These are phyloP conservation scores for Vitis hybrid DNA, from an alignment of 177 flowering plant species.

Conservation along the genomic window DNA sequence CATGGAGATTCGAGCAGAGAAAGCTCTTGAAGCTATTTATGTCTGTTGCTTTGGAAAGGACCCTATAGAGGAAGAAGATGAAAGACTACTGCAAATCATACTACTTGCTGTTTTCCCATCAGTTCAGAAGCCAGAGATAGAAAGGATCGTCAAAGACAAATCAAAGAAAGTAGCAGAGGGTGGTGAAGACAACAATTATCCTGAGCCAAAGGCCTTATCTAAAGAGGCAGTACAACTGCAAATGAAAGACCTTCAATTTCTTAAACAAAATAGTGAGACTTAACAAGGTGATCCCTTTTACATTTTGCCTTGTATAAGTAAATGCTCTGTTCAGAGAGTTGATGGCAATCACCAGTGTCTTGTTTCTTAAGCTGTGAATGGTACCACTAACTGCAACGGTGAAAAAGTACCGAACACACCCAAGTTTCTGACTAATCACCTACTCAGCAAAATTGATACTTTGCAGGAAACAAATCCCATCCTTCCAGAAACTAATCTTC, in stretches of 20 bases:
- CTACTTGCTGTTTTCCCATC: slow-evolving; percentile 78
- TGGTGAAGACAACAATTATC: slow-evolving; percentile 28
- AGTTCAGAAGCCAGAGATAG: slow-evolving; percentile 48
- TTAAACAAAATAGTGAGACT: slow-evolving; percentile 55
- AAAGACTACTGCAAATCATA: slow-evolving; percentile 54
- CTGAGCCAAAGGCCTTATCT: slow-evolving; percentile 56
- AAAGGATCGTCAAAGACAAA: slow-evolving; percentile 59
- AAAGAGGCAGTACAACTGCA: slow-evolving; percentile 79
- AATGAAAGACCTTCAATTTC: slow-evolving; percentile 91
- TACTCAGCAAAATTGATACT: no score
- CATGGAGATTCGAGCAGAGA: slow-evolving; percentile 83
- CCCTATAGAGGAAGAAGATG: slow-evolving; percentile 81
- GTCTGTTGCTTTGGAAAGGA: slow-evolving; percentile 74
- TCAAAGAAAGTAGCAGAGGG: slow-evolving; percentile 62
- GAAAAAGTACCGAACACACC: no score
- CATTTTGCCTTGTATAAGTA: not conserved
- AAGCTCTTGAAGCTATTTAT: slow-evolving; percentile 83
- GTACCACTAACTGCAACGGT: not conserved
- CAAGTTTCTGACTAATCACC: no score
- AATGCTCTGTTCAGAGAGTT: not conserved
- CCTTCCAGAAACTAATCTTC: no score
- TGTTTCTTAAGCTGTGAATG: no score
- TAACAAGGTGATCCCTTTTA: slow-evolving; percentile 1
- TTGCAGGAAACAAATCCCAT: no score
- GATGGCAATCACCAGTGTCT: not conserved